Conservation (phyloP, 768 basidiomycete genomes). For the Cystofilobasidium ferigula region DNA sequence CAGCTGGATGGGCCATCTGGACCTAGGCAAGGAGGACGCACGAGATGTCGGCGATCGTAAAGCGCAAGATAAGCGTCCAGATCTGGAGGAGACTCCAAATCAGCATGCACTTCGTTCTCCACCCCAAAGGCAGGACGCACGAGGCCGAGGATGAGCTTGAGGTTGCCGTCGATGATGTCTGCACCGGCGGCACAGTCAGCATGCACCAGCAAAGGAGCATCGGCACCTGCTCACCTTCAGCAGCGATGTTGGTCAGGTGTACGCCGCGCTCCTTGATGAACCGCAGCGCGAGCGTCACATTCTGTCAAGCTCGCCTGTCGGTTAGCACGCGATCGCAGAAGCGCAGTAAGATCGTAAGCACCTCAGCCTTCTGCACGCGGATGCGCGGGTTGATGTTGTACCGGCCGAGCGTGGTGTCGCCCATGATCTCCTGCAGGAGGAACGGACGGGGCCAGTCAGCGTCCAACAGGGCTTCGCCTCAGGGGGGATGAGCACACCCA, state of each 20-base stretch:
- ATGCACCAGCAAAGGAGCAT: neutral
- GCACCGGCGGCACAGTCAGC: neutral
- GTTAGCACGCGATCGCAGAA: too few relatives aligned
- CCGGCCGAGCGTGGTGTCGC: conserved; percentile 81
- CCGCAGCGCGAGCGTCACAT: conserved; percentile 89
- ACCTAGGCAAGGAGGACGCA: conserved; percentile 38
- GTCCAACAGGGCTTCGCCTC: too few relatives aligned
- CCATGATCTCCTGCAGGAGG: conserved; percentile 83
- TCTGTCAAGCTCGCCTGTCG: conserved; percentile 40
- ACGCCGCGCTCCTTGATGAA: conserved; percentile 90
- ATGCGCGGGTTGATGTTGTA: conserved; percentile 84
- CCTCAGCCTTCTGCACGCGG: conserved; percentile 88
- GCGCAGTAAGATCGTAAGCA: too few relatives aligned
- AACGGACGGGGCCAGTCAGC: neutral
- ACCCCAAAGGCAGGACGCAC: conserved; percentile 24
- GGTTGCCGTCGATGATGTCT: conserved; percentile 98
- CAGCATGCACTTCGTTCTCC: conserved; percentile 33
- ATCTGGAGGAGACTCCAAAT: conserved; percentile 41
- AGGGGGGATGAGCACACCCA: neutral
- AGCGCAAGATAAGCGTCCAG: conserved; percentile 92
- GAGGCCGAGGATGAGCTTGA: conserved; percentile 81
- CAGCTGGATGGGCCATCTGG: neutral
- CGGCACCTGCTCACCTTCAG: conserved; percentile 2
- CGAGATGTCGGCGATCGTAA: conserved; percentile 98
- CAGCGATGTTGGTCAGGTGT: conserved; percentile 84